Base-by-base conservation (phyloP, 768 basidiomycete genomes). In the Pleurotus pulmonarius region DNA sequence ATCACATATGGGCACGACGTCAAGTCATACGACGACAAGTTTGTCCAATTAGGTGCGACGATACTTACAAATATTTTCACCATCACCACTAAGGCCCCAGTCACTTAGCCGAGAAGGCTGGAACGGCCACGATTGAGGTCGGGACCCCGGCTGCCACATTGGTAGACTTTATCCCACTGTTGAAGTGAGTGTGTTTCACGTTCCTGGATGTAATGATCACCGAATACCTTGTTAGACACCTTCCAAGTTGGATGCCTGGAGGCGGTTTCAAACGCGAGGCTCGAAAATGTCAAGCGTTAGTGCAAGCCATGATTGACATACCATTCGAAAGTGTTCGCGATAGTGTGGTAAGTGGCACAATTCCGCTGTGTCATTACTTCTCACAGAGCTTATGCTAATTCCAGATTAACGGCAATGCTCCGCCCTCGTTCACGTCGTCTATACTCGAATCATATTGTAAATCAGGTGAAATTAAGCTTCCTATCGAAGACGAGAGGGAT, bases 241-340 rank as follows among this genome's bases (percentile, higher is more conserved):
- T 81, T 38, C 80, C 80, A 7, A 74, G 74, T 11, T 81, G 80
- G 80, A 73, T 73, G 6, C 80, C 80, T 7, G 77, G 78, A 49
- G 67, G 74, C 3, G 68, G 67, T 11, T 80, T 81, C 64, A 81
- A 80, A 58, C 70, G 74, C 6, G 73, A 73, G 25, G 78, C 80
- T 11, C 61, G 68, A 26, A 67, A 73, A 60, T 69, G 75, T 16
- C 73, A 73, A 40, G 70, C 70, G 61, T 75, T 75, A 5, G 80
- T 81, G 9, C 72, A 75, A 40, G 71, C 62, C 25, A 77, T 81
- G 77, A 76, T 81, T 69, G 70, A 78, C 56, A 64, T 77, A 18
- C 82, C 82, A 1, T 83, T 75, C 56, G 39, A 53, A n/a, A 18
- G 20, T 25, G 51, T 53, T 20, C 51, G 51, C 18, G 39, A 53